Percentiles rank a stretch among this genome's conserved stretches.
These are phyloP conservation scores for Polygonum maritimum DNA, from an alignment of 148 eudicot genomes.

Conservation along the genomic window DNA sequence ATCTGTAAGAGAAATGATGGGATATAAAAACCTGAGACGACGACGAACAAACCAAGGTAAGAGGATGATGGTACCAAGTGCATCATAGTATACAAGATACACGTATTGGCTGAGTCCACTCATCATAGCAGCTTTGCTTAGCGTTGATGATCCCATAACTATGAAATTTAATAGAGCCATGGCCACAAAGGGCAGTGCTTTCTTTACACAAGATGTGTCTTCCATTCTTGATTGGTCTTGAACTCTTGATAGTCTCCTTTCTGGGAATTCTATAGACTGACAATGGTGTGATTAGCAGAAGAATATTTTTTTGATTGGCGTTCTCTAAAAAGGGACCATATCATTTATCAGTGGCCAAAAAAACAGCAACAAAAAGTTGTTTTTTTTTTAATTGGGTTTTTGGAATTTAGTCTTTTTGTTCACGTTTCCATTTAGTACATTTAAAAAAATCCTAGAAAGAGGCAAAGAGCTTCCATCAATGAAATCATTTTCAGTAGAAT, in stretches of 20 bases:
- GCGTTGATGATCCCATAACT: neutral
- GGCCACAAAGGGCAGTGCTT: slow-evolving; percentile 7
- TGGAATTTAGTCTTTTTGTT: neutral
- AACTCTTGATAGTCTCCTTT: too few relatives aligned
- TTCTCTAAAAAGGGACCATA: neutral
- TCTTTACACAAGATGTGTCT: slow-evolving; percentile 1
- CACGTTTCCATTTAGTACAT: neutral
- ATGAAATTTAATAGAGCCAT: neutral
- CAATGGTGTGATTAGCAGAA: too few relatives aligned
- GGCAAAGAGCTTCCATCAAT: too few relatives aligned
- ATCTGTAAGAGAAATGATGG: slow-evolving; percentile 7
- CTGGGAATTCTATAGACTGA: too few relatives aligned
- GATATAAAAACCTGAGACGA: neutral
- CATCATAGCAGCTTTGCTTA: neutral
- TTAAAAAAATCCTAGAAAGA: too few relatives aligned
- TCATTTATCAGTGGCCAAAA: neutral
- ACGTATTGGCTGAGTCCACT: slow-evolving; percentile 4
- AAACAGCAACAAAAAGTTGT: neutral
- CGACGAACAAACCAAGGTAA: neutral
- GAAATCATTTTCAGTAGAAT: neutral
- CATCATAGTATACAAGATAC: neutral
- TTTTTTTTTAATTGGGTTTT: neutral
- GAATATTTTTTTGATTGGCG: neutral
- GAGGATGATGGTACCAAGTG: neutral
- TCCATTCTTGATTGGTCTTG: neutral